Conservation (phyloP, 495 filamentous ascomycete species). For the Aspergillus panamensis region DNA sequence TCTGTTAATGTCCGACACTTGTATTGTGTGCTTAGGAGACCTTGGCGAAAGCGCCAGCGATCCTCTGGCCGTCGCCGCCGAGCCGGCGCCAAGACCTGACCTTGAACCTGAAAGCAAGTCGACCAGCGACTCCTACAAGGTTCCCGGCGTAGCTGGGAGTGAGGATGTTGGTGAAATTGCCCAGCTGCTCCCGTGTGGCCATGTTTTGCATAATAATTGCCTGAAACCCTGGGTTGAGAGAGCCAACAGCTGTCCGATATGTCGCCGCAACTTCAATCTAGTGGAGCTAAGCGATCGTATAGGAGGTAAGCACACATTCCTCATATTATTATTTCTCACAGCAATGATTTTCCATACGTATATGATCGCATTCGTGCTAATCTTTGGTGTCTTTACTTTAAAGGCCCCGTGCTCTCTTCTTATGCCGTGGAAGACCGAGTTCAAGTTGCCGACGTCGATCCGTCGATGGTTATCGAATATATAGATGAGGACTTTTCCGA, state of each 20-base stretch:
- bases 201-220: slow-evolving; percentile 88
- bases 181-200: slow-evolving; percentile 71
- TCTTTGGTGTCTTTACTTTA: neutral
- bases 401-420: slow-evolving; percentile 71
- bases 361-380: slow-evolving; percentile 2
- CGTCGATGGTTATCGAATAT: slow-evolving; percentile 70
- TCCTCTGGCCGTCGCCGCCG: slow-evolving; percentile 43
- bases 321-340: neutral
- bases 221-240: slow-evolving; percentile 89
- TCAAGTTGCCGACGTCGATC: slow-evolving; percentile 85
- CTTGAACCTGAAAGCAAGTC: slow-evolving; percentile 32
- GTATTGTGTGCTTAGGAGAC: slow-evolving; percentile 93
- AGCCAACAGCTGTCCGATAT: slow-evolving; percentile 97
- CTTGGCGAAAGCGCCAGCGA: slow-evolving; percentile 62
- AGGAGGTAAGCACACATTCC: slow-evolving; percentile 59
- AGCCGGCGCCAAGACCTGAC: slow-evolving; percentile 48
- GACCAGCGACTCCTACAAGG: slow-evolving; percentile 34
- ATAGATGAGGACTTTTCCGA: slow-evolving; percentile 62
- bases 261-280: slow-evolving; percentile 82
- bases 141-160: slow-evolving; percentile 30
- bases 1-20: slow-evolving; percentile 80
- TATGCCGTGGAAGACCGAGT: slow-evolving; percentile 85
- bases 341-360: too few relatives aligned
- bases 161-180: slow-evolving; percentile 54
- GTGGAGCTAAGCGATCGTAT: slow-evolving; percentile 76